Evolutionary conservation across 495 filamentous ascomycete species (phyloP), one percentile per base, ranked within the genome.

Genomic region (Xylaria sp.): DNA sequence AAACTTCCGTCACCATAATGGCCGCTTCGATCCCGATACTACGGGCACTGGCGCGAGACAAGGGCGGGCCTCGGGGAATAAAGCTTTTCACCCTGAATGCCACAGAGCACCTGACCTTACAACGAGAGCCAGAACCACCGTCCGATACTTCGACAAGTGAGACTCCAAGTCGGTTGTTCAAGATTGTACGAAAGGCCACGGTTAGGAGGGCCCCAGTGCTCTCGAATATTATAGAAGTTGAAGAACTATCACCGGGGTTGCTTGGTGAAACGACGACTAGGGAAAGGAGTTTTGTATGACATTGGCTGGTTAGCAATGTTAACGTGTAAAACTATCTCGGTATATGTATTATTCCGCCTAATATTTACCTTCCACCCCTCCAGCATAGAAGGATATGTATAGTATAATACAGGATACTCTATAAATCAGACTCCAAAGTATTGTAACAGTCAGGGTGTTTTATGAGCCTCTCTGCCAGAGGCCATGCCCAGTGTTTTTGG

Each of bases 11-110:
- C 14, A 77, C 77, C 14, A 78, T 81, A 55, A 74, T 80, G 64
- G 79, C 79, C 0, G 77, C 77, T 0, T 77, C 74, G 0, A 79
- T 80, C 9, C 79, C 78, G 5, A 78, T 80, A 11, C 52, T 81
- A 3, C 74, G 79, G 5, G 75, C 77, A 1, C 59, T 80, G 1
- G 46, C 80, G 44, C 73, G 76, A n/a, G 76, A 77, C 68, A 72
- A 52, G 44, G 37, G 17, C 5, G 31, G 40, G 21, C 53, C 37
- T 9, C 35, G 40, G 5, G 55, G 53, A 7, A 46, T 37, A 19
- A 48, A 46, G 17, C 67, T 69, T 21, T 69, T 69, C 55, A 50
- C 67, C 8, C n/a, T 58, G 14, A 69, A 61, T 24, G 53, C 50
- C 0, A 69, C 67, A 9, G 53, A 61, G 40, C 67, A 61, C 53